Percentiles rank a stretch among this genome's conserved stretches.
Evolutionary conservation across 1,139 yeast species (phyloP).

Genomic region (Kurtzmaniella quercitrusa): DNA sequence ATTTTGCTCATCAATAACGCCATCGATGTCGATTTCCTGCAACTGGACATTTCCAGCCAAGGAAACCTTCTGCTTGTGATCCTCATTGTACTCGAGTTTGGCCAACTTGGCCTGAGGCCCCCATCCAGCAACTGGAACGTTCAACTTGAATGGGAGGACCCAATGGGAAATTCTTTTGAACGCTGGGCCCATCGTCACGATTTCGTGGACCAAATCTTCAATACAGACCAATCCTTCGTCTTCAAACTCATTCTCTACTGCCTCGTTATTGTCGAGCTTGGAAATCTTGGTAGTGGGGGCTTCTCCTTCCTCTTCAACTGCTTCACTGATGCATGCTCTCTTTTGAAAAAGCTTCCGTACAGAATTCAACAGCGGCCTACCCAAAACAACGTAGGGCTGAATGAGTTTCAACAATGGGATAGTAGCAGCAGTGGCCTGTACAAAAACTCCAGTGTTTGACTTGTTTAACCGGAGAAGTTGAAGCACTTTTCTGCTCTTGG

Average conservation of each 20-base stretch:
- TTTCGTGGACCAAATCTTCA: constrained; percentile 74
- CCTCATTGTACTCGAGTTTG: constrained; percentile 41
- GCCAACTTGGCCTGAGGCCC: constrained; percentile 57
- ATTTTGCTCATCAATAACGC: constrained; percentile 59
- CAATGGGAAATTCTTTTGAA: constrained; percentile 59
- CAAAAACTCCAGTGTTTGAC: constrained; percentile 65
- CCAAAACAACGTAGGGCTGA: constrained; percentile 69
- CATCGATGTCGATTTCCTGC: constrained; percentile 66
- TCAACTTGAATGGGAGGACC: constrained; percentile 65
- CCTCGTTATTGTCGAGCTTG: constrained; percentile 65
- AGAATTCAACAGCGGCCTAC: constrained; percentile 66
- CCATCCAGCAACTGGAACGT: constrained; percentile 70
- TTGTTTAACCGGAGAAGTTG: constrained; percentile 54
- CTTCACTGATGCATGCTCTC: constrained; percentile 56
- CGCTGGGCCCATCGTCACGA: constrained; percentile 55
- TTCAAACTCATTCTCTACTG: constrained; percentile 70
- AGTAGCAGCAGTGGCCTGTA: constrained; percentile 53
- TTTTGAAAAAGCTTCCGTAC: constrained; percentile 71
- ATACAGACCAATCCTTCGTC: constrained; percentile 69
- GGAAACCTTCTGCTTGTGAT: constrained; percentile 44
- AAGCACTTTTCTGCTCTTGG: constrained; percentile 58
- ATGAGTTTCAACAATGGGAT: constrained; percentile 60
- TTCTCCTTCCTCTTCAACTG: constrained; percentile 23
- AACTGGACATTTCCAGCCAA: constrained; percentile 63
- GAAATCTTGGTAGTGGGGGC: constrained; percentile 18